These are phyloP conservation scores for Nicotiana knightiana DNA, from an alignment of 257 asterid species.

Conservation along the genomic window DNA sequence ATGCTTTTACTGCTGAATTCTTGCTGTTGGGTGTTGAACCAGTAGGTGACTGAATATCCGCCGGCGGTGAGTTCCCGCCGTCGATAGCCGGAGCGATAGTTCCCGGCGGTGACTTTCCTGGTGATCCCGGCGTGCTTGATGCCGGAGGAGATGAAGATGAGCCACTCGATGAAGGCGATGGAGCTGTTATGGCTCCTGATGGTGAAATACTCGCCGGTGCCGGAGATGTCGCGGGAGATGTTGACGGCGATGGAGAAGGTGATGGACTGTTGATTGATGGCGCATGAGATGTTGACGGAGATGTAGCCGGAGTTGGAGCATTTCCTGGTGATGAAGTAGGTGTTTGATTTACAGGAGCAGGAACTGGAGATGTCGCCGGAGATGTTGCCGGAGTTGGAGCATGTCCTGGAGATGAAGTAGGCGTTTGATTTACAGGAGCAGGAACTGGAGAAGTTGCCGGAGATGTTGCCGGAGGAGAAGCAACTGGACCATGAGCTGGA, in stretches of 20 bases:
- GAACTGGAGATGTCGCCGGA: background rate
- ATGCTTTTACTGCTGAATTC: background rate
- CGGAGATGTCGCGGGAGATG: slow-evolving; percentile 1
- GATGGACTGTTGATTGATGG: background rate
- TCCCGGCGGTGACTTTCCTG: background rate
- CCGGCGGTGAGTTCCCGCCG: background rate
- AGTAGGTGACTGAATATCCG: background rate
- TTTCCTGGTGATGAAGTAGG: background rate
- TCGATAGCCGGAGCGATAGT: background rate
- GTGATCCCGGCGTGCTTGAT: background rate
- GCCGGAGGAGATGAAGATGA: background rate
- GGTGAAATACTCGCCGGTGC: background rate
- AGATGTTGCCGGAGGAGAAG: slow-evolving; percentile 7
- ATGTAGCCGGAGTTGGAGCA: background rate
- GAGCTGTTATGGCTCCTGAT: background rate
- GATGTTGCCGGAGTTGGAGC: background rate
- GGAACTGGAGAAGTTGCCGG: background rate
- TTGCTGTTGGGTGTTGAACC: background rate
- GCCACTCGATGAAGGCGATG: background rate
- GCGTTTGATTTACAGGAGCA: background rate
- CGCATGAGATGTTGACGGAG: background rate
- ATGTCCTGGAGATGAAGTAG: slow-evolving; percentile 11
- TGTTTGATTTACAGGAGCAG: background rate
- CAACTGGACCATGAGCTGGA: background rate
- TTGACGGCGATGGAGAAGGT: background rate